Evolutionary conservation across 495 filamentous ascomycete species (phyloP).

Genomic region (Aspergillus leporis): DNA sequence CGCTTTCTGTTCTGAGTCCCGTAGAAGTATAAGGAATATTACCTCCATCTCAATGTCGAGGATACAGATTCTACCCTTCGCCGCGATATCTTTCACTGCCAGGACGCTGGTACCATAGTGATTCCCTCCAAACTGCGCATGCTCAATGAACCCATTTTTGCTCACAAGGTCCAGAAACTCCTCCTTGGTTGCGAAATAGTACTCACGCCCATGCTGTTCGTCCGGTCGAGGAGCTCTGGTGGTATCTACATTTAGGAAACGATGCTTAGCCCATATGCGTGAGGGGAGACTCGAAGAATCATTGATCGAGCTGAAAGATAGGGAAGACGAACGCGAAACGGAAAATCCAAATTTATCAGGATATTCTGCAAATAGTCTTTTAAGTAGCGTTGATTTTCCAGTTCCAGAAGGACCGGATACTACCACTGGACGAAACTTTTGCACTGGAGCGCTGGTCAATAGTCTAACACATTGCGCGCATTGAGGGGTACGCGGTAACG

Average conservation of each 20-base stretch:
- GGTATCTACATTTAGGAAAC: slow-evolving; percentile 54
- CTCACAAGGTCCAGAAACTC: slow-evolving; percentile 68
- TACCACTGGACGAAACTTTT: slow-evolving; percentile 67
- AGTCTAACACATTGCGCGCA: background rate
- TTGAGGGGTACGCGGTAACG: background rate
- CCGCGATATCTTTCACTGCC: slow-evolving; percentile 72
- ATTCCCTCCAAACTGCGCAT: slow-evolving; percentile 86
- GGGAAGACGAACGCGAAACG: slow-evolving; percentile 58
- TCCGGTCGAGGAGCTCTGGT: slow-evolving; percentile 75
- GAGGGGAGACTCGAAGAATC: background rate
- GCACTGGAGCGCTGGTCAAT: slow-evolving; percentile 20
- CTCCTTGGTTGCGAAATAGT: slow-evolving; percentile 74
- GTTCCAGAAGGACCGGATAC: slow-evolving; percentile 84
- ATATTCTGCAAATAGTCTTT: slow-evolving; percentile 65
- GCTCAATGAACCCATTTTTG: slow-evolving; percentile 79
- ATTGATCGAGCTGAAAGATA: background rate
- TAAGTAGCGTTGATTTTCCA: slow-evolving; percentile 86
- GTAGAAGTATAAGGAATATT: slow-evolving; percentile 64
- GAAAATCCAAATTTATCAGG: slow-evolving; percentile 79
- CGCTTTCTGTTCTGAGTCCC: slow-evolving; percentile 34
- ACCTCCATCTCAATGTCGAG: slow-evolving; percentile 93
- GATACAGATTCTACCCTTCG: slow-evolving; percentile 50
- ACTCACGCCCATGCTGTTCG: slow-evolving; percentile 75
- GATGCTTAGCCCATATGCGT: background rate
- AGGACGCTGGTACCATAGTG: slow-evolving; percentile 80